phyloP scores from a whole-genome alignment of 441 rosid species.

The Euphorbia corollata region DNA sequence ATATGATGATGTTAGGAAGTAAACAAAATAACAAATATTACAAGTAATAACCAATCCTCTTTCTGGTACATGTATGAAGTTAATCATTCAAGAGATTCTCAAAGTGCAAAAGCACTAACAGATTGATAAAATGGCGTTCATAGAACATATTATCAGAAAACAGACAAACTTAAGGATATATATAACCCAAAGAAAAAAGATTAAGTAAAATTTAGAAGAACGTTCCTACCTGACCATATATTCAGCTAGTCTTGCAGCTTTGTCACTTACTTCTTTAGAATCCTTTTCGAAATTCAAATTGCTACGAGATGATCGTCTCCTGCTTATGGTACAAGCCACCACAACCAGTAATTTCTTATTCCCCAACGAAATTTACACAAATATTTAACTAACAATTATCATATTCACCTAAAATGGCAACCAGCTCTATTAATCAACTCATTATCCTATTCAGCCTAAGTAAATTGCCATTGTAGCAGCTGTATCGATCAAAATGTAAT shows the following conservation, averaged over 20 bases:
- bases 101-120: not conserved
- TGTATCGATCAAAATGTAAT: not conserved
- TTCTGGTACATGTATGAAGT: not conserved
- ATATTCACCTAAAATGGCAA: not conserved
- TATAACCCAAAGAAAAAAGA: not conserved
- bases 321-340: conserved; percentile 29
- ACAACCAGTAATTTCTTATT: conserved; percentile 8
- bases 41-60: not conserved
- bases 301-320: conserved; percentile 52
- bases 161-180: not conserved
- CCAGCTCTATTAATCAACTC: not conserved
- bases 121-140: not conserved
- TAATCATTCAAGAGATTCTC: not conserved
- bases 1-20: not conserved
- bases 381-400: not conserved
- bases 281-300: conserved; percentile 36
- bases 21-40: not conserved
- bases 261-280: conserved; percentile 43
- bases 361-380: not conserved
- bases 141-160: not conserved
- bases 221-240: conserved; percentile 54
- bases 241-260: conserved; percentile 47
- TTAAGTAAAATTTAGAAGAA: not conserved
- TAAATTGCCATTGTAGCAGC: not conserved
- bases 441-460: not conserved